phyloP scores from a whole-genome alignment of 371 early-diverging fungal species.

The Blakeslea trispora region DNA sequence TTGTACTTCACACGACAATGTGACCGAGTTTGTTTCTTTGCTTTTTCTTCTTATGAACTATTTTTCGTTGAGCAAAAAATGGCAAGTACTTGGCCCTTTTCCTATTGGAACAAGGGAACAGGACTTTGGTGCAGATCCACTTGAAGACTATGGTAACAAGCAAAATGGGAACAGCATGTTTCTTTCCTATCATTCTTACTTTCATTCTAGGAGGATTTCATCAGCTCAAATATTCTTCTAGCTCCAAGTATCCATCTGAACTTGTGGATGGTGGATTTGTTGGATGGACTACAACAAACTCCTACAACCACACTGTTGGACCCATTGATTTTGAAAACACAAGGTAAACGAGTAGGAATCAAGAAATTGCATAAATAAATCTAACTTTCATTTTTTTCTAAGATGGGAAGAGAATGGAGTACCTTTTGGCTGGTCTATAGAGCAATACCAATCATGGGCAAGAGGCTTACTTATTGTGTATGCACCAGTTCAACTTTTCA shows the following conservation, averaged over 20 bases:
- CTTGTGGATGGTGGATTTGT: slow-evolving; percentile 61
- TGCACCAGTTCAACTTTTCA: slow-evolving; percentile 10
- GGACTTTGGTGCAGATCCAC: slow-evolving; percentile 67
- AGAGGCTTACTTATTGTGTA: slow-evolving; percentile 33
- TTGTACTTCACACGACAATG: neutral
- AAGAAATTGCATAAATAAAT: neutral
- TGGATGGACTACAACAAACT: slow-evolving; percentile 47
- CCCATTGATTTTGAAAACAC: slow-evolving; percentile 46
- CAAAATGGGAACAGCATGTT: neutral
- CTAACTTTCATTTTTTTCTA: neutral
- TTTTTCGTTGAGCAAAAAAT: slow-evolving; percentile 18
- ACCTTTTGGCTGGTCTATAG: slow-evolving; percentile 61
- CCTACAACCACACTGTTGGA: slow-evolving; percentile 51
- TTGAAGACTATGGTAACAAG: slow-evolving; percentile 62
- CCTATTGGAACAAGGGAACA: slow-evolving; percentile 68
- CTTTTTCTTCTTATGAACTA: neutral
- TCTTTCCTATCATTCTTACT: neutral
- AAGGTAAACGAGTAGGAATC: slow-evolving; percentile 14
- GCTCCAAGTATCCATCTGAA: slow-evolving; percentile 64
- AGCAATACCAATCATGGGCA: slow-evolving; percentile 58
- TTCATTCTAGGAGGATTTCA: slow-evolving; percentile 56
- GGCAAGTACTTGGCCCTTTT: slow-evolving; percentile 66
- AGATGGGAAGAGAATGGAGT: slow-evolving; percentile 62
- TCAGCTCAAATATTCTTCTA: slow-evolving; percentile 41
- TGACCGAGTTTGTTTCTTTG: neutral